Evolutionary conservation across 495 filamentous ascomycete genomes (phyloP), one percentile per base, ranked within the genome.

Genomic region (Penicillium antarcticum): DNA sequence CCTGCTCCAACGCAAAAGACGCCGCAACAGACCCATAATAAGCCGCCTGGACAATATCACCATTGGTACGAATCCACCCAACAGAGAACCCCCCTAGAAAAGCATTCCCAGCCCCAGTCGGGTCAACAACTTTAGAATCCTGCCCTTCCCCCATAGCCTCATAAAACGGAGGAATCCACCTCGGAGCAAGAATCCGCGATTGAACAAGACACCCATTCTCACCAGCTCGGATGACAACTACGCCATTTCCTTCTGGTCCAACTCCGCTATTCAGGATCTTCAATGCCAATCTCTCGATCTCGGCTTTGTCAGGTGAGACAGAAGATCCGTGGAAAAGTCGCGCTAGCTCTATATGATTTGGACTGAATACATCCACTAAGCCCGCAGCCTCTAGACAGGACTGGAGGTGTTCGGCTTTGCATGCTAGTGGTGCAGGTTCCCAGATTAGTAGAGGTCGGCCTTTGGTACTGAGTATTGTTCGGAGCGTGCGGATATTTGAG

Each of bases 51-150:
- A 57, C 21, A 16, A 56, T 13, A 47, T 51, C 14, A 26, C 46
- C 45, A 19, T 35, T 35, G 8, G 57, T 66, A 35, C 56, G 42
- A 21, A 59, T 40, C 42, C 64, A 58, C 5, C 62, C 68, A 21
- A 70, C 50, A n/a, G 61, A 57, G 51, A 54, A 70, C 1, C 57
- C 65, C n/a, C 70, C 66, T 11, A 73, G 48, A 39, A 70, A 72
- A 2, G 69, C 44, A 43, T 72, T 71, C 10, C 70, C 70, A 4
- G 69, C 70, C 10, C 68, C 70, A 23, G 70, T 73, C 2, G 68
- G 56, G 46, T 73, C 68, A 8, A 70, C 42, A 3, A 69, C 58
- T n/a, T 57, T 47, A 2, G 19, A 4, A 16, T 35, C 29, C 4
- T 38, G 29, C 24, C 12, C 21, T 23, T 39, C 32, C 18, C 19